A percentile compares a stretch with the other conserved stretches of the same genome.
Conservation (phyloP, 2,329 filamentous ascomycete genomes). For the Ascochyta fabae region DNA sequence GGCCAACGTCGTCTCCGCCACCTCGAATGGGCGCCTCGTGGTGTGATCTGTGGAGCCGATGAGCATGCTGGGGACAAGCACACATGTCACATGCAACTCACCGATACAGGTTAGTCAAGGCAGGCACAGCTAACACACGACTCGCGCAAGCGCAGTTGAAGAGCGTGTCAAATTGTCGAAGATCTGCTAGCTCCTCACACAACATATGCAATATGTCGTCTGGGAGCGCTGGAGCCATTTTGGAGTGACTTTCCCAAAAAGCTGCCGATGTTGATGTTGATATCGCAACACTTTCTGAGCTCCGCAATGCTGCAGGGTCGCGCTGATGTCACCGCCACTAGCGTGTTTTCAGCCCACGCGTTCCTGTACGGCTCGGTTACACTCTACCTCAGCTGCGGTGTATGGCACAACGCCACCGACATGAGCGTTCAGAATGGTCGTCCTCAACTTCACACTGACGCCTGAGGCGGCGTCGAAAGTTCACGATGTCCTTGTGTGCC, state of each 20-base stretch:
- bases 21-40: slow-evolving; percentile 54
- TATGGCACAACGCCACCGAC: neutral
- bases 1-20: slow-evolving; percentile 51
- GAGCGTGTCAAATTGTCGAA: slow-evolving; percentile 65
- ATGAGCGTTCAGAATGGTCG: slow-evolving; percentile 48
- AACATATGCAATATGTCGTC: slow-evolving; percentile 68
- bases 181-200: slow-evolving; percentile 63
- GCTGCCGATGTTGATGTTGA: slow-evolving; percentile 18
- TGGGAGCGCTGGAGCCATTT: slow-evolving; percentile 52
- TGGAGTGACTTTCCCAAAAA: slow-evolving; percentile 6
- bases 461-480: slow-evolving; percentile 74
- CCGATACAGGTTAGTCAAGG: slow-evolving; percentile 69
- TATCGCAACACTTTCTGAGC: slow-evolving; percentile 3
- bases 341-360: slow-evolving; percentile 29
- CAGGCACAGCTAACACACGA: slow-evolving; percentile 63
- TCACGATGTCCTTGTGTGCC: slow-evolving; percentile 75
- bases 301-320: slow-evolving; percentile 9
- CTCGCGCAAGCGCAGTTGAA: slow-evolving; percentile 65
- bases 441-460: slow-evolving; percentile 72
- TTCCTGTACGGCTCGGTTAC: neutral
- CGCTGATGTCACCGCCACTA: slow-evolving; percentile 22
- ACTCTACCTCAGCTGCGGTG: neutral
- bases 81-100: slow-evolving; percentile 41
- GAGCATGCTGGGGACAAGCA: neutral
- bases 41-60: slow-evolving; percentile 46